These are phyloP conservation scores for Eutypella sp. DNA, from an alignment of 2,329 filamentous ascomycete genomes.

Conservation along the genomic window DNA sequence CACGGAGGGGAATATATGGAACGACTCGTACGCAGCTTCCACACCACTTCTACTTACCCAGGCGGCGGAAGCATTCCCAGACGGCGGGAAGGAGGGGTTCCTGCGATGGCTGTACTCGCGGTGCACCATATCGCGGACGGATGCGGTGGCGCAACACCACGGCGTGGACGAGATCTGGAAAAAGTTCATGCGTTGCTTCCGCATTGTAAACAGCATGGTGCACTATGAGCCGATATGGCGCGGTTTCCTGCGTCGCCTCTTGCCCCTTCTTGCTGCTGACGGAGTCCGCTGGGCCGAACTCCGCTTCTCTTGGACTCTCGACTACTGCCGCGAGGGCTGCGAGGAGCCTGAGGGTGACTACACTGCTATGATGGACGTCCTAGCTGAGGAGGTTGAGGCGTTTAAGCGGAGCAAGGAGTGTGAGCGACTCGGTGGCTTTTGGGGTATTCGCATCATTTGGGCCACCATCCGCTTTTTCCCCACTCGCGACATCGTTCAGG, in stretches of 20 bases:
- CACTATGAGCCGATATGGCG: constrained; percentile 90
- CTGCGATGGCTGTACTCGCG: constrained; percentile 70
- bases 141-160: constrained; percentile 75
- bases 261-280: constrained; percentile 69
- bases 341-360: constrained; percentile 65
- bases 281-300: constrained; percentile 83
- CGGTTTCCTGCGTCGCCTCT: constrained; percentile 65
- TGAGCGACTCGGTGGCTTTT: constrained; percentile 63
- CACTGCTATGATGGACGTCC: constrained; percentile 62
- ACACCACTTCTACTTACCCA: constrained; percentile 53
- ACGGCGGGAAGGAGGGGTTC: constrained; percentile 67
- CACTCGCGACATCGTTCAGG: constrained; percentile 63
- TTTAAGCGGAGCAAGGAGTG: constrained; percentile 69
- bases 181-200: constrained; percentile 73
- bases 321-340: constrained; percentile 61
- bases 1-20: constrained; percentile 57
- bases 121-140: constrained; percentile 65
- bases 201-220: constrained; percentile 67
- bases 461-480: constrained; percentile 63
- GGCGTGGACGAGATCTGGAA: constrained; percentile 80
- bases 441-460: constrained; percentile 83
- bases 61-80: constrained; percentile 71
- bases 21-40: constrained; percentile 52
- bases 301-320: constrained; percentile 64
- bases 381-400: constrained; percentile 70